Evolutionary conservation across 2,329 filamentous ascomycete genomes (phyloP).

Genomic region (Fusarium xyrophilum): DNA sequence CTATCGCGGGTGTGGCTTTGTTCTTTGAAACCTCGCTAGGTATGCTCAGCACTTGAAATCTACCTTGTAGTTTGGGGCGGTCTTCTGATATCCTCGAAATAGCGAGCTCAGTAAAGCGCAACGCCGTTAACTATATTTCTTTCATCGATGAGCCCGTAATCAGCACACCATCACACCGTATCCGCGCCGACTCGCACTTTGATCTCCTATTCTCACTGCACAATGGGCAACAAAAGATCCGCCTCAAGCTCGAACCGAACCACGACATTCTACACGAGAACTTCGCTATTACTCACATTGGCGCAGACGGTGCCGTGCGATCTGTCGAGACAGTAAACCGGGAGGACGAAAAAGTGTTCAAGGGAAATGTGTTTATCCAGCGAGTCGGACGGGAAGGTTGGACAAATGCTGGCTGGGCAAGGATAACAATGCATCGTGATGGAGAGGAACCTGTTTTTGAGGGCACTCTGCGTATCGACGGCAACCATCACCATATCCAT

Average conservation of each 20-base stretch:
- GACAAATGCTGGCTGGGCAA: slow-evolving; percentile 85
- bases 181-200: slow-evolving; percentile 83
- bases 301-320: slow-evolving; percentile 71
- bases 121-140: slow-evolving; percentile 77
- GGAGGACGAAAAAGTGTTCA: slow-evolving; percentile 80
- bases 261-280: slow-evolving; percentile 84
- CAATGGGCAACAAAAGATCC: slow-evolving; percentile 70
- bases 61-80: background rate
- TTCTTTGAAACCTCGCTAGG: slow-evolving; percentile 45
- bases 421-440: slow-evolving; percentile 79
- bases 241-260: slow-evolving; percentile 85
- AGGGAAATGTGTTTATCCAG: slow-evolving; percentile 76
- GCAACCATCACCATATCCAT: slow-evolving; percentile 87
- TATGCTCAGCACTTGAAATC: slow-evolving; percentile 27
- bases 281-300: slow-evolving; percentile 76
- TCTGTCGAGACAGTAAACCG: slow-evolving; percentile 74
- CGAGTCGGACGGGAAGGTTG: slow-evolving; percentile 68
- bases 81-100: slow-evolving; percentile 35
- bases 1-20: slow-evolving; percentile 43
- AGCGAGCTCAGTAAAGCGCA: slow-evolving; percentile 77
- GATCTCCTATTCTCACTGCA: slow-evolving; percentile 83
- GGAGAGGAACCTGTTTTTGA: slow-evolving; percentile 84
- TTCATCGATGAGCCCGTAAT: slow-evolving; percentile 77
- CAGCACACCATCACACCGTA: slow-evolving; percentile 77
- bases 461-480: slow-evolving; percentile 81